Evolutionary conservation across 176 grass and related monocot species (phyloP).

Genomic region (Aegilops bicornis): DNA sequence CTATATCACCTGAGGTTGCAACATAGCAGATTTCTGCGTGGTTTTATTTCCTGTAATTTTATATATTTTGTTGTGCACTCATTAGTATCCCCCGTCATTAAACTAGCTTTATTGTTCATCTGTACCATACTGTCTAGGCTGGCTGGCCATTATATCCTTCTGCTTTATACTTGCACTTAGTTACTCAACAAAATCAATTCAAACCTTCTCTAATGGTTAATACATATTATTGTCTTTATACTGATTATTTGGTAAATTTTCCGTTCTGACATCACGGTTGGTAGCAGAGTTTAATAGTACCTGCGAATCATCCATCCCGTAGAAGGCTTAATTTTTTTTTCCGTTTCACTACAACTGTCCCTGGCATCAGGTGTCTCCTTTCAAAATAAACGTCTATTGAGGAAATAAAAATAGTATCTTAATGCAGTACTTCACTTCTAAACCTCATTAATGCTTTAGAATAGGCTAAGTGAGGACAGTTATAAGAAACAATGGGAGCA

Average conservation of each 20-base stretch:
- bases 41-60: slow-evolving; percentile 24
- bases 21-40: slow-evolving; percentile 9
- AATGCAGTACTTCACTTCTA: not conserved
- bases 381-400: too few relatives aligned
- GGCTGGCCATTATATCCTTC: not conserved
- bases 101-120: not conserved
- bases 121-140: slow-evolving; percentile 11
- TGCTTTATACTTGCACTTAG: not conserved
- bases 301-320: slow-evolving; percentile 6
- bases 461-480: not conserved
- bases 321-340: not conserved
- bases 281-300: slow-evolving; percentile 2
- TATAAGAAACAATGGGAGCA: not conserved
- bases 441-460: slow-evolving; percentile 1
- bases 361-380: too few relatives aligned
- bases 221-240: not conserved
- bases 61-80: not conserved
- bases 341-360: not conserved
- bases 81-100: not conserved
- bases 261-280: not conserved
- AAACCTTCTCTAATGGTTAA: not conserved
- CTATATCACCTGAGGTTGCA: slow-evolving; percentile 93
- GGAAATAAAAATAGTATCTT: not conserved
- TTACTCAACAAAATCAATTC: not conserved
- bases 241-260: not conserved